Evolutionary conservation across 2,329 filamentous ascomycete species (phyloP).

Genomic region (Ploettnerulaceae sp.): DNA sequence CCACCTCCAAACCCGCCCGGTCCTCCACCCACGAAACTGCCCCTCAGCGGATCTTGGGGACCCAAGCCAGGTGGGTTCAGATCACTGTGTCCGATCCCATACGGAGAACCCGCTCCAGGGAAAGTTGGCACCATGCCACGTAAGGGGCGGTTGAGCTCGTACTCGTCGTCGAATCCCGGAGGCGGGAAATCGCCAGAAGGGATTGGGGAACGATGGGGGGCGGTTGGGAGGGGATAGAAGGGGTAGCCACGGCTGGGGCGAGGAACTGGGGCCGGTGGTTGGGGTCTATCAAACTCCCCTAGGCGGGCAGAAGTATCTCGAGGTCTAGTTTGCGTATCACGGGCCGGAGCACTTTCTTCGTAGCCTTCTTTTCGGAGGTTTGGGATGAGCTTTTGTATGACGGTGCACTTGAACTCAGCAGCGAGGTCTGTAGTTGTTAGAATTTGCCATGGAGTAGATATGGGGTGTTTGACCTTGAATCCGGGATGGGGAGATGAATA

Average conservation of each 20-base stretch:
- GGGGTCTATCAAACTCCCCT: slow-evolving; percentile 38
- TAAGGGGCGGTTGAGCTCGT: slow-evolving; percentile 69
- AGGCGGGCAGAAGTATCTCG: slow-evolving; percentile 41
- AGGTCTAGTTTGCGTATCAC: slow-evolving; percentile 38
- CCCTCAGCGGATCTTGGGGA: slow-evolving; percentile 74
- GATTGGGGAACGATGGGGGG: slow-evolving; percentile 54
- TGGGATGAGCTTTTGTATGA: slow-evolving; percentile 81
- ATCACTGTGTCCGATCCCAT: slow-evolving; percentile 78
- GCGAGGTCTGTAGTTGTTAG: slow-evolving; percentile 52
- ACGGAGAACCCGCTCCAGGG: slow-evolving; percentile 46
- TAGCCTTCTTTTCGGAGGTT: slow-evolving; percentile 74
- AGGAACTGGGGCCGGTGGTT: slow-evolving; percentile 48
- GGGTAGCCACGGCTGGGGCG: slow-evolving; percentile 63
- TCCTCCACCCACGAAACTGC: slow-evolving; percentile 57
- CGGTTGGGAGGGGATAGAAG: slow-evolving; percentile 60
- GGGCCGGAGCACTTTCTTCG: slow-evolving; percentile 50
- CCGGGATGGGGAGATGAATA: slow-evolving; percentile 70
- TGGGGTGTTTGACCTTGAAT: slow-evolving; percentile 43
- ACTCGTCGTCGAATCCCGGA: slow-evolving; percentile 90
- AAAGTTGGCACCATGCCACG: slow-evolving; percentile 41
- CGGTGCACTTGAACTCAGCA: slow-evolving; percentile 65
- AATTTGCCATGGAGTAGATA: not conserved
- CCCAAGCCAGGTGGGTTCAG: slow-evolving; percentile 82
- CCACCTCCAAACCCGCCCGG: slow-evolving; percentile 61
- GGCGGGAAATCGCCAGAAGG: slow-evolving; percentile 75